Conservation (phyloP, 1,139 yeast genomes). For the Geotrichum australiense region DNA sequence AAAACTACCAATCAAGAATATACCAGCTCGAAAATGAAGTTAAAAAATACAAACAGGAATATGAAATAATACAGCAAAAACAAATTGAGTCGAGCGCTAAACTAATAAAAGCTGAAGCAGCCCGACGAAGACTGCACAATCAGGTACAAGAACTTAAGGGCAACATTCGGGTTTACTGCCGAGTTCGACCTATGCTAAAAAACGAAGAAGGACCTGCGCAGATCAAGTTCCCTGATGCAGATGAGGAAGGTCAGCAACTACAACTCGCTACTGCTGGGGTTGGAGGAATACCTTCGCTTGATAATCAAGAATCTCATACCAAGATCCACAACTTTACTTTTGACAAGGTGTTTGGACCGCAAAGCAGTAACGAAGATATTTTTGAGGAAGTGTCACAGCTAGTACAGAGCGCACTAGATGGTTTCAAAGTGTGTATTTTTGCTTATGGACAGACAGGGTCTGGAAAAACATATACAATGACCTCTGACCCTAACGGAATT, state of each 20-base stretch:
- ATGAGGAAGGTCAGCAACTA: constrained; percentile 44
- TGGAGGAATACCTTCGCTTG: constrained; percentile 14
- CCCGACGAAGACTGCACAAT: constrained; percentile 65
- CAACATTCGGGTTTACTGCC: constrained; percentile 83
- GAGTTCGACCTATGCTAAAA: constrained; percentile 59
- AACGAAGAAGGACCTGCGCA: constrained; percentile 32
- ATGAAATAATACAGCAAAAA: constrained; percentile 21
- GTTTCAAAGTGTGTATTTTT: constrained; percentile 38
- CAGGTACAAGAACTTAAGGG: constrained; percentile 82
- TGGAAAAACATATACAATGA: constrained; percentile 33
- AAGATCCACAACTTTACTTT: constrained; percentile 50
- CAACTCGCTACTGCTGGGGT: constrained; percentile 22
- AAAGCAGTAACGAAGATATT: constrained; percentile 50
- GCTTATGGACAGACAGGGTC: constrained; percentile 34
- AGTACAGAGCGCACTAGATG: constrained; percentile 85
- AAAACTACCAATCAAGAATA: constrained; percentile 3
- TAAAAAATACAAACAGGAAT: constrained; percentile 20
- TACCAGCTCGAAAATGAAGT: constrained; percentile 3
- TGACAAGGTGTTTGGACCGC: constrained; percentile 66
- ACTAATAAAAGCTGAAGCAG: constrained; percentile 42
- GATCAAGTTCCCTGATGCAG: constrained; percentile 46
- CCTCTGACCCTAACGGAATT: constrained; percentile 63
- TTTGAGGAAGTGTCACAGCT: constrained; percentile 83
- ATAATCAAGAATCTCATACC: constrained; percentile 22
- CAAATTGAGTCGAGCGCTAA: constrained; percentile 29